Conservation (phyloP, 2,329 filamentous ascomycete species). For the Aspergillus sp. region DNA sequence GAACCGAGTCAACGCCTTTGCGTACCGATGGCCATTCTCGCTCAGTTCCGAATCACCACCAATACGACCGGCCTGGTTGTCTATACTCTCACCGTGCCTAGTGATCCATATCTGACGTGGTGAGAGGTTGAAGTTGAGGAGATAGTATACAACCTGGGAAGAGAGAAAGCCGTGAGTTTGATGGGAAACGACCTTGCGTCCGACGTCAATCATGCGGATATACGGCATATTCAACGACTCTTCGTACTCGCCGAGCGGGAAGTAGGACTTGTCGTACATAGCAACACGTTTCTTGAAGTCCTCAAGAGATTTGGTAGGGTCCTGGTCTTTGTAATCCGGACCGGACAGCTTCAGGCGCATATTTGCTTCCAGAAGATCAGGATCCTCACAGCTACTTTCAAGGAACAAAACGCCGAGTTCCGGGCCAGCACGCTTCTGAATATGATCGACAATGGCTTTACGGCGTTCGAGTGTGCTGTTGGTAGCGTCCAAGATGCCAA, state of each 20-base stretch:
- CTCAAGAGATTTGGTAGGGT: constrained; percentile 76
- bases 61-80: constrained; percentile 85
- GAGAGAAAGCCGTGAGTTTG: constrained; percentile 90
- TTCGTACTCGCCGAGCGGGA: constrained; percentile 85
- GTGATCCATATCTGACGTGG: constrained; percentile 98
- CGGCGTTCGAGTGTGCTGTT: constrained; percentile 90
- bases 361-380: constrained; percentile 83
- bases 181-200: constrained; percentile 87
- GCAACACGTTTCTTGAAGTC: constrained; percentile 93
- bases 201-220: constrained; percentile 97
- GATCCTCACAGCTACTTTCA: constrained; percentile 87
- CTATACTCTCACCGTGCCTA: constrained; percentile 83
- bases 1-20: constrained; percentile 75
- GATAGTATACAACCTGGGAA: constrained; percentile 87
- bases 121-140: constrained; percentile 94
- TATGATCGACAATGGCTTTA: constrained; percentile 77
- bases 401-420: constrained; percentile 89
- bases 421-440: constrained; percentile 78
- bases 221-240: constrained; percentile 90
- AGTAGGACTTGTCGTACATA: constrained; percentile 92
- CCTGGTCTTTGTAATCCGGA: constrained; percentile 93
- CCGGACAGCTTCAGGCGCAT: constrained; percentile 96
- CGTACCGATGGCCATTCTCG: constrained; percentile 76
- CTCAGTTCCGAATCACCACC: constrained; percentile 87
- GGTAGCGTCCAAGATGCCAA: constrained; percentile 94